Base-by-base conservation (phyloP, 345 rosid genomes). In the Trapa bicornis region DNA sequence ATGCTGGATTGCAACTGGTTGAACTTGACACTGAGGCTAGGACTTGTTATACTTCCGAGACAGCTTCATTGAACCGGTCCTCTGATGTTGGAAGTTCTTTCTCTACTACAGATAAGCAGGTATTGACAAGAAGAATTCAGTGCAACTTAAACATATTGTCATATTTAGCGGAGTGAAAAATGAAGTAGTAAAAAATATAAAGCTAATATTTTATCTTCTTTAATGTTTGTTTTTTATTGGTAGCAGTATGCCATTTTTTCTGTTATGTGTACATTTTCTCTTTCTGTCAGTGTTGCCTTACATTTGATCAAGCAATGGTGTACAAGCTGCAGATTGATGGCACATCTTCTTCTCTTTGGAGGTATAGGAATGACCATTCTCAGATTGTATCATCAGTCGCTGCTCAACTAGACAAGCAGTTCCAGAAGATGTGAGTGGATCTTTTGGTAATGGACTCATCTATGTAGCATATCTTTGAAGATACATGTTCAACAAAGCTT, bases 351-450 rank as follows among this genome's bases (percentile, higher is more conserved):
- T 69, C 92, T 73, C 83, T 79, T n/a, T 78, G 84, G 90, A 83
- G 73, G 64, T 78, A 80, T 79, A 79, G 79, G 53, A 75, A 70
- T 70, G 66, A 76, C 67, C 73, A 52, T 70, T 68, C 74, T 72
- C 81, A 71, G 72, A 76, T 66, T 75, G 67, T 72, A 71, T 75
- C 79, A 65, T 71, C 83, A 67, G 81, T 71, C 71, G 68, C 70
- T 29, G 69, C 71, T 37, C 89, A 69, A 66, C 65, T 87, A 74
- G 96, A 89, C 78, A 85, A 80, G 82, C 97, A 85, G 70, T 86
- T 91, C 67, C 85, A 85, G 70, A 91, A 84, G 79, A 75, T 86
- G 96, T 89, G 77, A 87, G 96, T 86, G 69, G 47, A 62, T 42
- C 72, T 64, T 57, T 65, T 67, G 38, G 33, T 67, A 39, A 17